Percentiles rank a stretch among this genome's conserved stretches.
Conservation (phyloP, 2,329 filamentous ascomycete species). For the Fusarium coicis region DNA sequence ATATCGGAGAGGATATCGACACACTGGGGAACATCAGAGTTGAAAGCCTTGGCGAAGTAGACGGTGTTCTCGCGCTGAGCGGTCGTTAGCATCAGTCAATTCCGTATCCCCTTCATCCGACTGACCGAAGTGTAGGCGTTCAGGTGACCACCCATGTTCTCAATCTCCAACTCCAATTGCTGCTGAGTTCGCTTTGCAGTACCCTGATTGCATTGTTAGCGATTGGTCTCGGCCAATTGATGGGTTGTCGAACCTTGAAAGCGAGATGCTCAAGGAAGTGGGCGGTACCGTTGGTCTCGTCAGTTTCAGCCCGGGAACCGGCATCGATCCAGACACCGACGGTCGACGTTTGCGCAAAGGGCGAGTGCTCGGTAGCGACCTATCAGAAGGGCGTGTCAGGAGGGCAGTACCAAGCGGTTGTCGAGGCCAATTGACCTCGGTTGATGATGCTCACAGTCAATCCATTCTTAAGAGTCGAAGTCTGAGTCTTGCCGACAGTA, state of each 20-base stretch:
- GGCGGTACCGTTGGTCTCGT: slow-evolving; percentile 98
- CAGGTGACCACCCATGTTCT: slow-evolving; percentile 99
- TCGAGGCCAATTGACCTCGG: slow-evolving; percentile 53
- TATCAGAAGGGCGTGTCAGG: slow-evolving; percentile 55
- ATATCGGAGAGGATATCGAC: slow-evolving; percentile 99
- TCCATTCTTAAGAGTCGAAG: slow-evolving; percentile 96
- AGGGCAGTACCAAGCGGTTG: slow-evolving; percentile 20
- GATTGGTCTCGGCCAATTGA: slow-evolving; percentile 35
- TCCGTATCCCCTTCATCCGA: slow-evolving; percentile 46
- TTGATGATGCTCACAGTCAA: slow-evolving; percentile 77
- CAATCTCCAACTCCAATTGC: slow-evolving; percentile 98
- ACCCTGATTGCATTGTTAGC: slow-evolving; percentile 66
- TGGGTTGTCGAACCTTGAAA: slow-evolving; percentile 81
- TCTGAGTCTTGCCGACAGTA: slow-evolving; percentile 85
- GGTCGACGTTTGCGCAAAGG: slow-evolving; percentile 97
- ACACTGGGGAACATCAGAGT: slow-evolving; percentile 93
- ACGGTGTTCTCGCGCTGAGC: slow-evolving; percentile 95
- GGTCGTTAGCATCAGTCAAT: slow-evolving; percentile 41
- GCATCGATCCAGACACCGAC: slow-evolving; percentile 99
- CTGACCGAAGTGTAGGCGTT: slow-evolving; percentile 99
- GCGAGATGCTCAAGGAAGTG: slow-evolving; percentile 99
- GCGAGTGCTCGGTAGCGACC: slow-evolving; percentile 98
- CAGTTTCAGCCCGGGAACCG: slow-evolving; percentile 96
- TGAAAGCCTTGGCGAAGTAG: slow-evolving; percentile 99
- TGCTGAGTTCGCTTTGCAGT: slow-evolving; percentile 94